A percentile compares a stretch with the other conserved stretches of the same genome.
Evolutionary conservation across 768 basidiomycete species (phyloP).

Genomic region (Tricholoma matsutake): DNA sequence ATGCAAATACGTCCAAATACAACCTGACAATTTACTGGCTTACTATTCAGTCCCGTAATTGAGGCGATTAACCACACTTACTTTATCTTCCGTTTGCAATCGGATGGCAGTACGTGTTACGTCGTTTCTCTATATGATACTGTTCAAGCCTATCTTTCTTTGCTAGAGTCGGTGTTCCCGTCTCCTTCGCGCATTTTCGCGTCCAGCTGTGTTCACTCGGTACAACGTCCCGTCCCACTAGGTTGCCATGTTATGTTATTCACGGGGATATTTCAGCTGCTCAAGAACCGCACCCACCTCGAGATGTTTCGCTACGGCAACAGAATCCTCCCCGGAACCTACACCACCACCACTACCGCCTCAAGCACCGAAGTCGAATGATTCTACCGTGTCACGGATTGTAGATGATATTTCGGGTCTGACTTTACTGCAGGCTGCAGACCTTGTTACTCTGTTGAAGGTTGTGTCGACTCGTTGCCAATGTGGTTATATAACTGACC

Average conservation of each 20-base stretch:
- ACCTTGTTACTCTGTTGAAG: slow-evolving; percentile 90
- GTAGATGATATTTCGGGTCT: slow-evolving; percentile 91
- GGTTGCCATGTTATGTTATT: slow-evolving; percentile 8
- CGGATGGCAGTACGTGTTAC: slow-evolving; percentile 37
- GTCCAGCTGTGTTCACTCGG: slow-evolving; percentile 36
- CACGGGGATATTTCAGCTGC: slow-evolving; percentile 25
- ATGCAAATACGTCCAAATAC: slow-evolving; percentile 30
- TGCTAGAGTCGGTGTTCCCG: slow-evolving; percentile 43
- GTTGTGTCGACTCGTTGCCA: slow-evolving; percentile 37
- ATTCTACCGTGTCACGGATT: slow-evolving; percentile 74
- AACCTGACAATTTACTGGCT: no score
- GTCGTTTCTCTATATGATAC: slow-evolving; percentile 14
- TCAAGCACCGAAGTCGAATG: slow-evolving; percentile 35
- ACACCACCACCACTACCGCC: slow-evolving; percentile 43
- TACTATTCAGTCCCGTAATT: no score
- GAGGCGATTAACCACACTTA: no score
- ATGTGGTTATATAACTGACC: neutral
- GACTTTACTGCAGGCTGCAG: slow-evolving; percentile 91
- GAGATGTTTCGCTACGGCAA: slow-evolving; percentile 58
- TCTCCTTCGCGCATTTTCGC: slow-evolving; percentile 40
- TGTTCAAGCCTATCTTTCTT: slow-evolving; percentile 3
- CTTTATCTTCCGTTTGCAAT: slow-evolving; percentile 8
- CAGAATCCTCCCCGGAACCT: slow-evolving; percentile 41
- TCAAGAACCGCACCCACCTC: slow-evolving; percentile 36
- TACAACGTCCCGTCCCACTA: slow-evolving; percentile 14